phyloP scores from a whole-genome alignment of 768 basidiomycete species.

The Zangia roseola region DNA sequence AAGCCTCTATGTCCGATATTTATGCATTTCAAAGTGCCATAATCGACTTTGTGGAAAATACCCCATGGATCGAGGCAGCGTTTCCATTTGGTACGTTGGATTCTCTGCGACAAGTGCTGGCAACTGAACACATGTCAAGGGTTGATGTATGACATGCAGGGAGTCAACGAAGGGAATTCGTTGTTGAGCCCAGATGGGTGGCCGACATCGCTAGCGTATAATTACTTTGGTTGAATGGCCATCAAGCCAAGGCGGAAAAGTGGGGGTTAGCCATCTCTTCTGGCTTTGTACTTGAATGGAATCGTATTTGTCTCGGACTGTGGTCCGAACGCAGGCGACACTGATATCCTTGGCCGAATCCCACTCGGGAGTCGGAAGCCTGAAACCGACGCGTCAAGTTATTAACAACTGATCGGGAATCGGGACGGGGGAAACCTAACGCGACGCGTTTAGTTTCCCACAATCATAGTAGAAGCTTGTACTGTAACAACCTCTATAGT shows the following conservation, averaged over 20 bases:
- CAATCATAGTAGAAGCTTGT: background rate
- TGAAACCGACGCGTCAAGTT: no score
- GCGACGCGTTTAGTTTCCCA: constrained; percentile 25
- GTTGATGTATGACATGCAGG: constrained; percentile 51
- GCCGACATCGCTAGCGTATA: constrained; percentile 55
- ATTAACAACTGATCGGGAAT: no score
- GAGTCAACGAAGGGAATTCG: constrained; percentile 55
- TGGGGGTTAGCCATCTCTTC: background rate
- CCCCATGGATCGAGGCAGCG: constrained; percentile 38
- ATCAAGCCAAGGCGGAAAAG: background rate
- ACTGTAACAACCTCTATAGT: background rate
- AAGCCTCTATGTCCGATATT: constrained; percentile 42
- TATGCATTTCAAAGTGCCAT: constrained; percentile 47
- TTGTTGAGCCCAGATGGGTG: constrained; percentile 46
- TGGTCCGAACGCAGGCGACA: no score
- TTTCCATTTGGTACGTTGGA: constrained; percentile 63
- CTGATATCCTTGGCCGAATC: no score
- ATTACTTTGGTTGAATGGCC: constrained; percentile 42
- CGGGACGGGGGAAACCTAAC: constrained; percentile 20
- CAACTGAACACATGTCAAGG: constrained; percentile 34
- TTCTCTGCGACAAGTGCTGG: background rate
- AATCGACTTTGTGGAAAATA: constrained; percentile 45
- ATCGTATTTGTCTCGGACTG: no score
- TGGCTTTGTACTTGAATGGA: constrained; percentile 12
- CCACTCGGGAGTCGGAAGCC: no score